phyloP scores from a whole-genome alignment of 805 yeast species.

The Diddensiella caesifluorescens region DNA sequence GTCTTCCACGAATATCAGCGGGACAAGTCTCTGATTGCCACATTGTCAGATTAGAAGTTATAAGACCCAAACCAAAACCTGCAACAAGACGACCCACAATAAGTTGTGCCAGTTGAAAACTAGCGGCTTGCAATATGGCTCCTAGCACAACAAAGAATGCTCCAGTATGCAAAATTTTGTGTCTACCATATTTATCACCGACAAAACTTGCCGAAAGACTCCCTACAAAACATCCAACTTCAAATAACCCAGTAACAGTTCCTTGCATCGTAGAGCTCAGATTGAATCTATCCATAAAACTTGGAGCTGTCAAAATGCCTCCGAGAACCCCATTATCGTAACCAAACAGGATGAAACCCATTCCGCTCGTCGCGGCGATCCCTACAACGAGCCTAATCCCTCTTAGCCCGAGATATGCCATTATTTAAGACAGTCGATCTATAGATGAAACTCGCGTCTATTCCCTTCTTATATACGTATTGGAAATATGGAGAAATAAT shows the following conservation, averaged over 20 bases:
- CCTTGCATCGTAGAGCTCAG: conserved; percentile 20
- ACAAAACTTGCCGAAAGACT: conserved; percentile 4
- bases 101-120: conserved; percentile 19
- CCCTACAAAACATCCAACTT: conserved; percentile 12
- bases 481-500: no score
- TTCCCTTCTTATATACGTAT: no score
- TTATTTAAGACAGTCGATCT: background rate
- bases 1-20: conserved; percentile 57
- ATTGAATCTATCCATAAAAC: conserved; percentile 37
- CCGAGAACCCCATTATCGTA: conserved; percentile 75
- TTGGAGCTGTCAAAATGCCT: conserved; percentile 57
- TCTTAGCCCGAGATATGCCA: conserved; percentile 2
- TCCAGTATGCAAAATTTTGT: conserved; percentile 3
- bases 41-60: conserved; percentile 72
- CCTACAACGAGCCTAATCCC: conserved; percentile 4
- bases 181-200: conserved; percentile 14
- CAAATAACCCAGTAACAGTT: conserved; percentile 6
- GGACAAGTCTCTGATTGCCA: conserved; percentile 74
- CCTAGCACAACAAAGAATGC: conserved; percentile 8
- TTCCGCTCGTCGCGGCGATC: conserved; percentile 7
- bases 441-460: no score
- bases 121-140: conserved; percentile 33
- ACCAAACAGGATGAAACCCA: conserved; percentile 47
- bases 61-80: conserved; percentile 73
- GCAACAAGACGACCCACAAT: conserved; percentile 60